Evolutionary conservation across 768 basidiomycete genomes (phyloP).

Genomic region (Daedaleopsis sinensis): DNA sequence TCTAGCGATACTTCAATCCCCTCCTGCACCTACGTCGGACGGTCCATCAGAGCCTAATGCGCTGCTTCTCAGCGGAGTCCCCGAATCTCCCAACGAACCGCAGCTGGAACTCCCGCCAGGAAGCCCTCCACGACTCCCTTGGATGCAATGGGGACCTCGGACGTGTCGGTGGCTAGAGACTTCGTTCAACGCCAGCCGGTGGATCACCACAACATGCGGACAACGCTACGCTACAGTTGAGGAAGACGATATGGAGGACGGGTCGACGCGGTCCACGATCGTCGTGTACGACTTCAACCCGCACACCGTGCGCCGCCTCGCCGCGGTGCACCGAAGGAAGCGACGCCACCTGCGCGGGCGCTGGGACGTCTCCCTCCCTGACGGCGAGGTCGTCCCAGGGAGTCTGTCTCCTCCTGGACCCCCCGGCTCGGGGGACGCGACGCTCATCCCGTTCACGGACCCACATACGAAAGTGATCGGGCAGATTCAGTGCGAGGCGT

Average conservation of each 20-base stretch:
- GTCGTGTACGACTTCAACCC: constrained; percentile 32
- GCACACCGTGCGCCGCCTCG: constrained; percentile 21
- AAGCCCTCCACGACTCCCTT: constrained; percentile 7
- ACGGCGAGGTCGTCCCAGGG: not conserved
- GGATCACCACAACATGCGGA: constrained; percentile 37
- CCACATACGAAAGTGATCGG: constrained; percentile 17
- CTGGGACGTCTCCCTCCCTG: not conserved
- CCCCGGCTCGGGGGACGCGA: constrained; percentile 4
- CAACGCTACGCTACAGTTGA: constrained; percentile 30
- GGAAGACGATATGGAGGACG: constrained; percentile 14
- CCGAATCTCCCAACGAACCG: not conserved
- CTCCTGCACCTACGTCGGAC: not conserved
- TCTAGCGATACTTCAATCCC: not conserved
- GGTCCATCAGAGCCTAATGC: not conserved
- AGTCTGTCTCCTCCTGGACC: not conserved
- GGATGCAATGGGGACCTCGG: constrained; percentile 29
- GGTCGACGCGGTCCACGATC: constrained; percentile 12
- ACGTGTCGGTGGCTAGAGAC: constrained; percentile 30
- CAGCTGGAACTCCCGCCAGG: not conserved
- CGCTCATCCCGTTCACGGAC: constrained; percentile 22
- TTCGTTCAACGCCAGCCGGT: constrained; percentile 27
- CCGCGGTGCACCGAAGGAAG: constrained; percentile 12
- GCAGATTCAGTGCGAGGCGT: constrained; percentile 20
- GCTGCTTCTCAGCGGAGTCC: not conserved
- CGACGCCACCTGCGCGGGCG: constrained; percentile 11